These are phyloP conservation scores for Talaromyces nanjingensis DNA, from an alignment of 495 filamentous ascomycete genomes.

Conservation along the genomic window DNA sequence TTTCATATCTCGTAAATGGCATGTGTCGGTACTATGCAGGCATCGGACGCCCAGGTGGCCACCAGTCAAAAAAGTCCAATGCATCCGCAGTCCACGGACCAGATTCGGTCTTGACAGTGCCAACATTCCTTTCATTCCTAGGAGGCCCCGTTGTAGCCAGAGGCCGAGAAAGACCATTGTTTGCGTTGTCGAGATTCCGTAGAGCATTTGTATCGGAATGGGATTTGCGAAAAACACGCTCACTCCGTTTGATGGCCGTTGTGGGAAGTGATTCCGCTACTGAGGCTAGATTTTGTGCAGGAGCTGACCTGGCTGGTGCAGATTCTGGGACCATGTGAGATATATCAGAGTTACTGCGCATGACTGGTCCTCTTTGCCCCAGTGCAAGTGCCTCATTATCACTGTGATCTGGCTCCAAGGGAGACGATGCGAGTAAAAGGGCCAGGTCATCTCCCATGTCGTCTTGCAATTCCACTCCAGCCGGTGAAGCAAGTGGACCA, in stretches of 20 bases:
- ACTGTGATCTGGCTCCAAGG: background rate
- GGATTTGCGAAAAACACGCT: constrained; percentile 5
- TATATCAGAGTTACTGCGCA: constrained; percentile 8
- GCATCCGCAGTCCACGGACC: constrained; percentile 55
- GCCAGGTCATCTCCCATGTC: background rate
- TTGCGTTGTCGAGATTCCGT: background rate
- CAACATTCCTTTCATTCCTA: background rate
- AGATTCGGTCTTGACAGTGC: background rate
- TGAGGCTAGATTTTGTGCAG: background rate
- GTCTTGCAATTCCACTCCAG: constrained; percentile 5
- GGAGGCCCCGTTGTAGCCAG: background rate
- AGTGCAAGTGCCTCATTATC: background rate
- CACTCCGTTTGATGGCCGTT: background rate
- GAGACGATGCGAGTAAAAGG: background rate
- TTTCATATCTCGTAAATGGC: constrained; percentile 1
- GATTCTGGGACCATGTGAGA: constrained; percentile 1
- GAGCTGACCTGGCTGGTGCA: background rate
- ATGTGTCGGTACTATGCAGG: constrained; percentile 11
- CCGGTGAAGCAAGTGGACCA: constrained; percentile 5
- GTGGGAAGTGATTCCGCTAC: background rate
- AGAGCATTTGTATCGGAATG: constrained; percentile 7
- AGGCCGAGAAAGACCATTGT: background rate
- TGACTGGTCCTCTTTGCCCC: background rate
- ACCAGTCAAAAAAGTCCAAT: constrained; percentile 53
- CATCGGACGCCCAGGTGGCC: constrained; percentile 35